Conservation (phyloP, 2,329 filamentous ascomycete genomes). For the Aureobasidium sp. region DNA sequence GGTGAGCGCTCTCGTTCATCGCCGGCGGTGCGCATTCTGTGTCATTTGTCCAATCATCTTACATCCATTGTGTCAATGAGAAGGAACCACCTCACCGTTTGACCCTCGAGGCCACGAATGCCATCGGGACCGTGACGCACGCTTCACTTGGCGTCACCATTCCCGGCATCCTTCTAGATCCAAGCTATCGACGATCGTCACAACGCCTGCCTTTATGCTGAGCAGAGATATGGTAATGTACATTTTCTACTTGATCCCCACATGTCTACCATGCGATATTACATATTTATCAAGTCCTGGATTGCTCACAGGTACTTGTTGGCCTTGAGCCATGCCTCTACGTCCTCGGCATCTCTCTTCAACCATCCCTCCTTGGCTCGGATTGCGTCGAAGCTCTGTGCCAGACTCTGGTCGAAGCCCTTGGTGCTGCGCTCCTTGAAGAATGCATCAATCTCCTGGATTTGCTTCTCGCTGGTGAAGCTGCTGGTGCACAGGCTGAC, state of each 20-base stretch:
- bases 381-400: slow-evolving; percentile 82
- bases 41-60: neutral
- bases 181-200: neutral
- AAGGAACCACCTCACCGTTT: neutral
- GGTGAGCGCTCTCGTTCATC: slow-evolving; percentile 16
- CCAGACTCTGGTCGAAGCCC: slow-evolving; percentile 78
- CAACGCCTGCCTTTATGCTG: neutral
- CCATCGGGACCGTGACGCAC: slow-evolving; percentile 1
- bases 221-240: neutral
- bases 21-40: slow-evolving; percentile 8
- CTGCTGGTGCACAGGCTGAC: slow-evolving; percentile 75
- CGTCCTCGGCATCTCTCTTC: slow-evolving; percentile 67
- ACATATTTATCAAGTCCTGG: neutral
- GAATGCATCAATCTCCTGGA: slow-evolving; percentile 70
- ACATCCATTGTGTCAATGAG: neutral
- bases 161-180: neutral
- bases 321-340: slow-evolving; percentile 63
- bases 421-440: slow-evolving; percentile 77
- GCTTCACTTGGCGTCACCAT: slow-evolving; percentile 2
- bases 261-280: neutral
- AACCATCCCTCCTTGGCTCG: slow-evolving; percentile 80
- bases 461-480: slow-evolving; percentile 71
- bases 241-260: neutral
- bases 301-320: slow-evolving; percentile 50
- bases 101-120: neutral